Base-by-base conservation (phyloP, 169 alveolate species). In the Cryptosporidium muris region DNA sequence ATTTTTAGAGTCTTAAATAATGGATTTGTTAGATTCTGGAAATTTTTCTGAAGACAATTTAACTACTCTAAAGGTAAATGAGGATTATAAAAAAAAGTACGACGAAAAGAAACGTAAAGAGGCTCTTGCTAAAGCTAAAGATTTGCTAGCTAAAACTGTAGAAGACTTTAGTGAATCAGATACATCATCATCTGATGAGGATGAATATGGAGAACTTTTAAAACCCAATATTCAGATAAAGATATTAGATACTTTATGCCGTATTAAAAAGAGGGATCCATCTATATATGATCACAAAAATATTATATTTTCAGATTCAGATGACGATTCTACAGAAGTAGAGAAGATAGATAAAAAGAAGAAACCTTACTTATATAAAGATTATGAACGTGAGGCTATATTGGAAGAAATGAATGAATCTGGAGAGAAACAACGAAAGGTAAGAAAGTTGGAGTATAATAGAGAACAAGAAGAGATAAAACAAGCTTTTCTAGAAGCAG, bases 241-340 rank as follows among this genome's bases (percentile, higher is more conserved):
- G 63, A 91, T 93, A 6, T 80, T 92, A 37, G 80, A 89, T 58
- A 91, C 95, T 7, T 82, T 93, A 49, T 16, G 52, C 38, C 51
- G 65, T 5, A 92, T 93, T 47, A 92, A 91, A 65, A 67, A 80
- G 68, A 91, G 82, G 80, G 93, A 93, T 63, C 95, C 96, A 9
- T 80, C 60, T 34, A 90, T 93, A 6, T 93, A 93, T 62, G 92
- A 91, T 68, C 40, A 85, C 5, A 64, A 82, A 1, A 89, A 85
- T 43, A 63, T 48, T 40, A 88, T 91, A 64, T 93, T 93, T 64
- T 36, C 85, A 56, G 85, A 74, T 8, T 58, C 85, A 43, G 68
- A 58, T 2, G 43, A 51, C 1, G 68, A 56, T 12, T 8, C 3
- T 51, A n/a, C 9, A 11, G 65, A 60, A 47, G 40, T 1, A 2